Evolutionary conservation across 2,329 filamentous ascomycete genomes (phyloP), one percentile per base, ranked within the genome.

Genomic region (Monascus ruber): DNA sequence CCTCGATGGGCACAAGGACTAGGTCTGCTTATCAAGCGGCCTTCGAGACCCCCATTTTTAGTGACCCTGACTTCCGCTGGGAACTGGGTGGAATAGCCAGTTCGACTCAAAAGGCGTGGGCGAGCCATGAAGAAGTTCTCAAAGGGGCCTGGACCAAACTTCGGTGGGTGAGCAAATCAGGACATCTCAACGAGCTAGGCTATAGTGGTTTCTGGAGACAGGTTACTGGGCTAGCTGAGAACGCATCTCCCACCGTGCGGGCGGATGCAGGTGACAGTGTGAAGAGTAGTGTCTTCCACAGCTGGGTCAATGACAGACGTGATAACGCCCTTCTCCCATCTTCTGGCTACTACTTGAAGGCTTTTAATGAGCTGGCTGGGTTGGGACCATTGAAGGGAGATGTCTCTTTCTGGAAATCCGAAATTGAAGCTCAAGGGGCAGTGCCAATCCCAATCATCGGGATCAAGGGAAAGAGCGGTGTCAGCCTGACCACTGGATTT

Each of bases 341-440:
- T 42, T 72, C 73, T 41, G 91, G 91, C 26, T 91, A 89, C 60
- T 75, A 93, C 49, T 53, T 89, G 26, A 87, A 86, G 58, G 78
- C 83, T 1, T 70, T 79, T 24, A 76, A 83, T 26, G 89, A 96
- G 56, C 60, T 96, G n/a, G 89, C 91, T 2, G 89, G 91, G 7
- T 79, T 83, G 62, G 87, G 89, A 0, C 79, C 83, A 0, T 68
- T 98, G 11, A 77, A 76, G 45, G 91, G 91, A 31, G 91, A 96
- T 52, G 87, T 94, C 1, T 81, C 83, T n/a, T 96, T 95, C 62
- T 85, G 79, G 60, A 98, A 94, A 65, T 79, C 80, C n/a, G 88
- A 96, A 60, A 53, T 89, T 10, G 89, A 96, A 61, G 70, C 85
- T 1, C 79, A 85, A 45, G 77, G 77, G 40, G 86, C 86, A 2